Evolutionary conservation across 352 stramenopile species (phyloP), one percentile per base, ranked within the genome.

Genomic region (Paralagenidium karlingii): DNA sequence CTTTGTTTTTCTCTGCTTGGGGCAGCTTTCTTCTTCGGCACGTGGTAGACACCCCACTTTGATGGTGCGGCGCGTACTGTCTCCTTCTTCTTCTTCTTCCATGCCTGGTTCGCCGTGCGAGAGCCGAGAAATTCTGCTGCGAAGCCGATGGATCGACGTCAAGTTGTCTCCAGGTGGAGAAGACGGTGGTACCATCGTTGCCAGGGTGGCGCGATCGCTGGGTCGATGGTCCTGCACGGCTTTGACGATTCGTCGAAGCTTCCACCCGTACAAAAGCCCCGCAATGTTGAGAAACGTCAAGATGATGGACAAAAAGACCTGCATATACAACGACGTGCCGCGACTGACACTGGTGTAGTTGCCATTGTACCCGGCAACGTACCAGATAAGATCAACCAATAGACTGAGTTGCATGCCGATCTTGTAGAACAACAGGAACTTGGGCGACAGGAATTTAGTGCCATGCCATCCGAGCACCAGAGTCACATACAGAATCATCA

Each of bases 331-430:
- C 12, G 68, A 76, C 2, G 79, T 92, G 21, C 70, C 76, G 29
- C 55, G 64, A 40, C 71, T 89, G 28, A 88, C 75, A 44, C 51
- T 79, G 19, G 61, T 75, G n/a, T 86, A 55, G 28, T 81, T 87
- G 43, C 79, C 79, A 43, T 92, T 92, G 66, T 89, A 92, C 41
- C 74, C 74, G 27, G 82, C 76, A 30, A 47, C 68, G 60, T 92
- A 92, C 76, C 76, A 92, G 36, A 90, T 79, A 26, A 90, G 63
- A 46, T 92, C 79, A 22, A 92, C 69, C 2, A 83, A 21, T 8
- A 92, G 39, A 49, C 68, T 92, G 18, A 92, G 45, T 43, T 92
- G 79, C 79, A 92, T 92, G 34, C 79, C 79, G 29, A 92, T 82
- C 51, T 92, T 92, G 67, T 90, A 92, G 40, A 82, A 70, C 19